Evolutionary conservation across 1,284 basidiomycete genomes (phyloP), one percentile per base, ranked within the genome.

Genomic region (Fomitiporia mediterranea): DNA sequence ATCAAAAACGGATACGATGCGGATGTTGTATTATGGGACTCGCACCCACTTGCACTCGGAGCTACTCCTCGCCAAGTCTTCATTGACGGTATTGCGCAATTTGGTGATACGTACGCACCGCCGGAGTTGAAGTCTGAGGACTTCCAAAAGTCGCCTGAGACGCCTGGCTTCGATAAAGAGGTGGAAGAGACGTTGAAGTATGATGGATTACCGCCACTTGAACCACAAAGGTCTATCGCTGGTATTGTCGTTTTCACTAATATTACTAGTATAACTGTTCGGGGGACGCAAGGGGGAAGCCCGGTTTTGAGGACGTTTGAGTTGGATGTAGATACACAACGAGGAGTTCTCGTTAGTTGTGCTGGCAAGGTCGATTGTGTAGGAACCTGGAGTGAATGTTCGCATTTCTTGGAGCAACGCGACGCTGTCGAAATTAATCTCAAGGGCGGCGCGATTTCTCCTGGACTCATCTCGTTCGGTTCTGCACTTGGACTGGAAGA

Each of bases 1-100:
- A 69, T 95, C 37, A 79, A 81, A 55, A 66, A 74, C 64, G 89
- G 82, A 56, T 76, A 73, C 65, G 71, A 78, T 65, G 74, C 69
- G 17, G 84, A 84, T 63, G 58, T 86, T 37, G 80, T 88, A 13
- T 61, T 90, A 9, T 86, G 85, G 85, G 84, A 88, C 63, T 83
- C 79, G 59, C 83, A 94, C 71, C 93, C 93, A 0, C 77, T 96
- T 23, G 73, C 83, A 2, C 72, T 94, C 13, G 84, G 84, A 11
- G 81, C 75, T 68, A 83, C 80, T 63, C 94, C 81, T 64, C 86
- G 74, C 39, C 85, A 87, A 69, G 86, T 88, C 23, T 86, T 78
- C 70, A 83, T 88, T 57, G 86, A 89, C 61, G 85, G 86, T 4
- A 81, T 87, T 46, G 63, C 80, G 3, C 86, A 89, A 62, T 65